phyloP scores from a whole-genome alignment of 2,329 filamentous ascomycete species.

The Cercospora sojina region DNA sequence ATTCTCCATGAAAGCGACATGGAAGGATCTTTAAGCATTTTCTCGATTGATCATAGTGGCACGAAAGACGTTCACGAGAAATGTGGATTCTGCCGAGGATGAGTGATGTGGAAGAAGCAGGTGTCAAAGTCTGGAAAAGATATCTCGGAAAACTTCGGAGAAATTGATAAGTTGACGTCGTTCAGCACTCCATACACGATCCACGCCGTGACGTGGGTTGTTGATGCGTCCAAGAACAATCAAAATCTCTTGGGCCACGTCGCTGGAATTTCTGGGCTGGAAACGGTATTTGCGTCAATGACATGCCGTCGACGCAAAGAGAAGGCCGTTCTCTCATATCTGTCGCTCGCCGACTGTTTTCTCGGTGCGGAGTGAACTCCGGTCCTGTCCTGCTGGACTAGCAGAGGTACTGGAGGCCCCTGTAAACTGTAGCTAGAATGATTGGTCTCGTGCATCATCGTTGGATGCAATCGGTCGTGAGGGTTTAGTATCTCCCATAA shows the following conservation, averaged over 20 bases:
- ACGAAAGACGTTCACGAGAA: not conserved
- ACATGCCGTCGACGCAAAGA: not conserved
- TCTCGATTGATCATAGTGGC: not conserved
- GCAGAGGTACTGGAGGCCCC: not conserved
- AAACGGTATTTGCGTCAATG: not conserved
- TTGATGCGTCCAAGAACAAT: not conserved
- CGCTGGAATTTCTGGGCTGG: not conserved
- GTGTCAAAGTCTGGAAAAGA: not conserved
- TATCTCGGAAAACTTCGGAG: slow-evolving; percentile 1
- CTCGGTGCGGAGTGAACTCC: not conserved
- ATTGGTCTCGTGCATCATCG: not conserved
- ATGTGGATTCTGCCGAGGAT: not conserved
- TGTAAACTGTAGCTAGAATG: not conserved
- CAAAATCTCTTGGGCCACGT: not conserved
- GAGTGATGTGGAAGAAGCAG: not conserved
- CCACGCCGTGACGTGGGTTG: not conserved
- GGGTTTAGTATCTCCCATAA: not conserved
- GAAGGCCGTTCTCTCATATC: not conserved
- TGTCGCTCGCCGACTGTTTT: not conserved
- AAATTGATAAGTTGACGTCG: slow-evolving; percentile 1
- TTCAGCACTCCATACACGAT: not conserved
- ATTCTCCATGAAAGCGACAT: not conserved
- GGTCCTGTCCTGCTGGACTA: not conserved
- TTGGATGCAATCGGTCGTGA: not conserved
- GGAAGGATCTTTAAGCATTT: not conserved